A percentile compares a stretch with the other conserved stretches of the same genome.
Conservation (phyloP, 1,284 basidiomycete species). For the Melanopsichium pennsylvanicum region DNA sequence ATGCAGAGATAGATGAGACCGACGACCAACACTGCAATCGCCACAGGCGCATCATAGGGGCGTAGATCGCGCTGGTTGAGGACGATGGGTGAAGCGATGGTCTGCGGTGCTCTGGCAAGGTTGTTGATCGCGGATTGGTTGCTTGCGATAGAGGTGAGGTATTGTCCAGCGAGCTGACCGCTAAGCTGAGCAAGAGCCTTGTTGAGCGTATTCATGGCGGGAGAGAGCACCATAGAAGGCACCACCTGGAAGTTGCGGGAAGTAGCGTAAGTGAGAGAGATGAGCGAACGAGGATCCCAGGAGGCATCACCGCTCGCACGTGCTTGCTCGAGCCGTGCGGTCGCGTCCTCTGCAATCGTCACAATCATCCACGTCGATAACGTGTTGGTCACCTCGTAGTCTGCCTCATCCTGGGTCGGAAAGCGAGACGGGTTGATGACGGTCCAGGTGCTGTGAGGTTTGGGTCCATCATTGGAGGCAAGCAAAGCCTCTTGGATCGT, state of each 20-base stretch:
- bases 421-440: conserved; percentile 35
- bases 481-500: conserved; percentile 40
- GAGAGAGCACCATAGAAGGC: conserved; percentile 36
- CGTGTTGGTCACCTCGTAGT: conserved; percentile 47
- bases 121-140: conserved; percentile 42
- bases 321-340: conserved; percentile 39
- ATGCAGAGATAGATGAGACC: conserved; percentile 80
- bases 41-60: conserved; percentile 77
- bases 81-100: conserved; percentile 71
- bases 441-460: conserved; percentile 54
- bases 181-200: conserved; percentile 25
- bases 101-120: conserved; percentile 71
- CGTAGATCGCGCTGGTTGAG: conserved; percentile 72
- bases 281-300: conserved; percentile 45
- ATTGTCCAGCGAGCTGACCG: conserved; percentile 34
- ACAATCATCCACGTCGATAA: conserved; percentile 40
- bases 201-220: conserved; percentile 28
- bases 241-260: conserved; percentile 50
- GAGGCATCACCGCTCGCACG: conserved; percentile 49
- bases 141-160: conserved; percentile 20
- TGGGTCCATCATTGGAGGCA: conserved; percentile 36
- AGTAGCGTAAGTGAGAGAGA: conserved; percentile 49
- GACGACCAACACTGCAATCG: conserved; percentile 76
- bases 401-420: conserved; percentile 28
- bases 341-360: conserved; percentile 47